phyloP scores from a whole-genome alignment of 768 basidiomycete species.

The Boletus speciosus region DNA sequence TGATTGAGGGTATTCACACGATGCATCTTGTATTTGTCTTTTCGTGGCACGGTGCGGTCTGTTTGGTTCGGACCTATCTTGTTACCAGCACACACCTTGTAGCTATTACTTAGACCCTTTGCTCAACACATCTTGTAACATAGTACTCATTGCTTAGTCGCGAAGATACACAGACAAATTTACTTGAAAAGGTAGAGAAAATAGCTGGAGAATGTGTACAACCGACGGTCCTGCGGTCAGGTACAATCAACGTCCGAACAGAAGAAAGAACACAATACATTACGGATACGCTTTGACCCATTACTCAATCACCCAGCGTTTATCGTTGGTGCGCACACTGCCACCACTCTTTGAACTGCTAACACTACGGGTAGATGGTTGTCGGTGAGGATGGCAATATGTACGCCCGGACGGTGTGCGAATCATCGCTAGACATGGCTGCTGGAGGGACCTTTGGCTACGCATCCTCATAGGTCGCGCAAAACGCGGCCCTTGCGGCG shows the following conservation, averaged over 20 bases:
- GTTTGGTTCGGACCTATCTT: not conserved
- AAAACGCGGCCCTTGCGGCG: too few relatives aligned
- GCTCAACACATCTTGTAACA: slow-evolving; percentile 6
- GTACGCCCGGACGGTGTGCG: slow-evolving; percentile 29
- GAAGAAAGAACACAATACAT: not conserved
- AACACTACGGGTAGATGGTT: slow-evolving; percentile 1
- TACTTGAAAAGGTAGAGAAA: not conserved
- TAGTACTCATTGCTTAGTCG: not conserved
- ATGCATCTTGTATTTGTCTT: not conserved
- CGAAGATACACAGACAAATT: not conserved
- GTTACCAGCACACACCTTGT: slow-evolving; percentile 11
- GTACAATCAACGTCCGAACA: not conserved
- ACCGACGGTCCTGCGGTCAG: not conserved
- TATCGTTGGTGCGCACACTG: slow-evolving; percentile 5
- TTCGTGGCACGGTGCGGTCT: not conserved
- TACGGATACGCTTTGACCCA: not conserved
- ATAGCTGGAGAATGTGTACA: not conserved
- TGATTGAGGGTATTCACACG: slow-evolving; percentile 14
- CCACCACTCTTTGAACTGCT: slow-evolving; percentile 6
- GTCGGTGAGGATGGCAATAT: slow-evolving; percentile 22
- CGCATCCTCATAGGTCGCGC: not conserved
- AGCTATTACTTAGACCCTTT: slow-evolving; percentile 9
- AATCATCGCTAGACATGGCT: slow-evolving; percentile 36
- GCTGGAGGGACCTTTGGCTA: slow-evolving; percentile 3
- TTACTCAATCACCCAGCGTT: slow-evolving; percentile 32